These are phyloP conservation scores for Leucoagaricus sp. DNA, from an alignment of 1,284 basidiomycete species.

Conservation along the genomic window DNA sequence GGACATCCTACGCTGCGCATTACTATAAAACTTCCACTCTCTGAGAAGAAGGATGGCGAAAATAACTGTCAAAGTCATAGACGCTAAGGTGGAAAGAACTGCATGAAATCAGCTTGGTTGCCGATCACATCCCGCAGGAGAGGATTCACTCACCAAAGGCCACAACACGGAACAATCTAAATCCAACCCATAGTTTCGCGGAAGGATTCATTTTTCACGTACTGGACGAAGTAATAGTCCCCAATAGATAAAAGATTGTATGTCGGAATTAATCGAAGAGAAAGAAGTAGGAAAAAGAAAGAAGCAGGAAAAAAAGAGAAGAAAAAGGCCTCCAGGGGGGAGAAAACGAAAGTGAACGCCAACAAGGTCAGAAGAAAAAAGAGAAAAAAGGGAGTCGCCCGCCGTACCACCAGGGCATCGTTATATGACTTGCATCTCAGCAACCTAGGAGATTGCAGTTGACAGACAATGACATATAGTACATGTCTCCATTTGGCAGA, in stretches of 20 bases:
- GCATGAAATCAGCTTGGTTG: not conserved
- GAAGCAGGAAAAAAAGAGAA: conserved; percentile 18
- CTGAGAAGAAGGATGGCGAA: conserved; percentile 41
- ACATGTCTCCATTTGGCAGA: not conserved
- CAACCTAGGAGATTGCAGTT: not conserved
- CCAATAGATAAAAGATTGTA: too few relatives aligned
- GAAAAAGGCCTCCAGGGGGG: conserved; percentile 24
- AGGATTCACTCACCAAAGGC: conserved; percentile 25
- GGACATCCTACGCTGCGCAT: conserved; percentile 39
- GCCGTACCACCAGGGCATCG: not conserved
- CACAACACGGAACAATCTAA: conserved; percentile 21
- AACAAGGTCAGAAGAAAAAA: conserved; percentile 23
- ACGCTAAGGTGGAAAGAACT: conserved; percentile 43
- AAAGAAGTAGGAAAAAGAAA: conserved; percentile 11
- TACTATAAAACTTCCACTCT: conserved; percentile 31
- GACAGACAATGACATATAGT: conserved; percentile 9
- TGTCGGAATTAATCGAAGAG: too few relatives aligned
- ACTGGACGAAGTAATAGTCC: conserved; percentile 15
- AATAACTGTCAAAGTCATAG: conserved; percentile 39
- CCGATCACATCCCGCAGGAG: not conserved
- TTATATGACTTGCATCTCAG: conserved; percentile 11
- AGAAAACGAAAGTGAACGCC: conserved; percentile 21
- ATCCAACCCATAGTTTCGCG: conserved; percentile 28
- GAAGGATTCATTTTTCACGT: conserved; percentile 17
- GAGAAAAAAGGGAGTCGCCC: conserved; percentile 15